Evolutionary conservation across 2,329 filamentous ascomycete genomes (phyloP).

Genomic region (Pseudogymnoascus sp.): DNA sequence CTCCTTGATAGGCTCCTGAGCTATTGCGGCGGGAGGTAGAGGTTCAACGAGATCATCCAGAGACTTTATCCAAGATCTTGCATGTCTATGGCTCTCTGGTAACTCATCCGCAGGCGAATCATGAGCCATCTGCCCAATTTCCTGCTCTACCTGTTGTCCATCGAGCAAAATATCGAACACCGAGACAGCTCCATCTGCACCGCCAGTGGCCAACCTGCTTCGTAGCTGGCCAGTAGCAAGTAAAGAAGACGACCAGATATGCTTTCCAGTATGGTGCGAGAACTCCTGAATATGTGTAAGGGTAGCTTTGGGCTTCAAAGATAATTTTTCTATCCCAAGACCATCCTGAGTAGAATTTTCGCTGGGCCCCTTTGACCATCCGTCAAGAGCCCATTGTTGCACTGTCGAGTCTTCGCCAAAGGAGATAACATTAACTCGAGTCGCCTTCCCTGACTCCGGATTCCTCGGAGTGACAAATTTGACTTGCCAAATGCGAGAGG

Average conservation of each 20-base stretch:
- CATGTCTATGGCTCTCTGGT: background rate
- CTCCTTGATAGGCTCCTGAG: background rate
- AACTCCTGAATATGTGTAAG: slow-evolving; percentile 50
- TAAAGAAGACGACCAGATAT: slow-evolving; percentile 74
- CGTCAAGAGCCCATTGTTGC: slow-evolving; percentile 54
- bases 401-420: slow-evolving; percentile 79
- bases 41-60: slow-evolving; percentile 5
- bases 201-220: slow-evolving; percentile 55
- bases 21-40: background rate
- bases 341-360: background rate
- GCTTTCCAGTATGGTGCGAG: slow-evolving; percentile 73
- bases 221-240: background rate
- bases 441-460: background rate
- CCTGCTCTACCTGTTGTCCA: background rate
- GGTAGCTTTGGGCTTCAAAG: slow-evolving; percentile 15
- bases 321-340: background rate
- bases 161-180: slow-evolving; percentile 25
- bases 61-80: slow-evolving; percentile 1
- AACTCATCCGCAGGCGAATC: background rate
- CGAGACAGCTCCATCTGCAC: slow-evolving; percentile 68
- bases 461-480: slow-evolving; percentile 46
- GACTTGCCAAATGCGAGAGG: slow-evolving; percentile 84
- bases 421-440: slow-evolving; percentile 54
- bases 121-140: background rate
- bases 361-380: background rate